Evolutionary conservation across 176 grass and related monocot species (phyloP), one percentile per base, ranked within the genome.

Genomic region (Secale cereale): DNA sequence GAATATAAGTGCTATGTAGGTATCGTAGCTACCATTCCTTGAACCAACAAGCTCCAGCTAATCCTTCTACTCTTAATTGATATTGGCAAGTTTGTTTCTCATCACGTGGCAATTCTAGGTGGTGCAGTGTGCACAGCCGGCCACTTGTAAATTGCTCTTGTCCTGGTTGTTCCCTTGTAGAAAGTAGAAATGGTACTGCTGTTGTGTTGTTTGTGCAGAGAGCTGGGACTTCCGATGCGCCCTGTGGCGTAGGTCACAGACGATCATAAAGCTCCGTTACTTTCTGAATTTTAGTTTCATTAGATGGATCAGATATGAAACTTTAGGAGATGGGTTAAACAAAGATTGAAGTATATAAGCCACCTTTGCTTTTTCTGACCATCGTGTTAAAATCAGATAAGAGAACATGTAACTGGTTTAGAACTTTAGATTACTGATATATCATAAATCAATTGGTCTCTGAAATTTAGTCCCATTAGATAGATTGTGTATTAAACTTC

Each of bases 381-480:
- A 74, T 78, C 83, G 82, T 67, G 59, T 88, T 60, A 73, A 81
- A 80, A 84, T 31, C 81, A 89, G 82, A 17, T 66, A 60, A 54
- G 35, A 69, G 67, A 89, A 63, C 52, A 48, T 19, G 46, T 62
- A 52, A 85, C 16, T 29, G 9, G 37, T 86, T 17, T 25, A 20
- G 27, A 78, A n/a, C 64, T 88, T 43, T 88, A 74, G 43, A 31
- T 50, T 15, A 33, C 25, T 35, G 63, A 39, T 64, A 32, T 30
- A 79, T 74, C 28, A 45, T 62, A 76, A 22, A 74, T 23, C 23
- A 19, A 37, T 31, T 68, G 12, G 46, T 59, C 28, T 19, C 15
- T 80, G 60, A 84, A 91, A 84, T 80, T 57, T 14, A 19, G 15
- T 85, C 72, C 63, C 52, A 82, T 56, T 41, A 50, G 28, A 19